These are phyloP conservation scores for Aspergillus sp. DNA, from an alignment of 2,329 filamentous ascomycete genomes.

Conservation along the genomic window DNA sequence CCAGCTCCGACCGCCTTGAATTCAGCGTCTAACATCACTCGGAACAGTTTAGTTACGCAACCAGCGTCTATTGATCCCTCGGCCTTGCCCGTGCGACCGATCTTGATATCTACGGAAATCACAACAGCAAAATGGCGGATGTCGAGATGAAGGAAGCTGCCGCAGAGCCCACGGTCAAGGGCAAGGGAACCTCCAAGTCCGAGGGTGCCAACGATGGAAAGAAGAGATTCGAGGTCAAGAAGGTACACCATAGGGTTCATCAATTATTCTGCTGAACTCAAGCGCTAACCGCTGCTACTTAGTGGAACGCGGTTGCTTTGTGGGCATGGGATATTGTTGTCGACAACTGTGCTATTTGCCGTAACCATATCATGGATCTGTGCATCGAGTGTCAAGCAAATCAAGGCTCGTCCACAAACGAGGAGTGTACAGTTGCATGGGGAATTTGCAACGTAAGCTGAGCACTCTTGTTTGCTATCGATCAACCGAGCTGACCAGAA, in stretches of 20 bases:
- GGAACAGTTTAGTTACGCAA: slow-evolving; percentile 1
- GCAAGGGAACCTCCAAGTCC: slow-evolving; percentile 51
- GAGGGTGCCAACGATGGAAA: slow-evolving; percentile 58
- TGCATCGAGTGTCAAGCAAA: slow-evolving; percentile 99
- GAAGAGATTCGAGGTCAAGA: slow-evolving; percentile 98
- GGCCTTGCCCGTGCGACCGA: not conserved
- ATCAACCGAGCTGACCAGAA: slow-evolving; percentile 1
- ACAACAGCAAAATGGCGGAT: slow-evolving; percentile 65
- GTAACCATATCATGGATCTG: slow-evolving; percentile 99
- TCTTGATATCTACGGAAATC: not conserved
- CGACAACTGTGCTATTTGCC: slow-evolving; percentile 98
- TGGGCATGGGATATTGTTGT: slow-evolving; percentile 99
- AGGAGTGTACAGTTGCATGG: slow-evolving; percentile 98
- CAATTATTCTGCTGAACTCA: not conserved
- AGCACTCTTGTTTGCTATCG: not conserved
- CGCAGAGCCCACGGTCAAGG: slow-evolving; percentile 44
- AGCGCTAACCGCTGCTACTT: slow-evolving; percentile 10
- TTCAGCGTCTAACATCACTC: slow-evolving; percentile 4
- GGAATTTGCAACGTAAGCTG: slow-evolving; percentile 90
- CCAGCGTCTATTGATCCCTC: not conserved
- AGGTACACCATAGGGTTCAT: slow-evolving; percentile 52
- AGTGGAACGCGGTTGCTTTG: slow-evolving; percentile 98
- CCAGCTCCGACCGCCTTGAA: slow-evolving; percentile 14
- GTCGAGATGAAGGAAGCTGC: slow-evolving; percentile 92
- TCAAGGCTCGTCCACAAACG: slow-evolving; percentile 91